Base-by-base conservation (phyloP, 83 land plant species). In the Picea abies region DNA sequence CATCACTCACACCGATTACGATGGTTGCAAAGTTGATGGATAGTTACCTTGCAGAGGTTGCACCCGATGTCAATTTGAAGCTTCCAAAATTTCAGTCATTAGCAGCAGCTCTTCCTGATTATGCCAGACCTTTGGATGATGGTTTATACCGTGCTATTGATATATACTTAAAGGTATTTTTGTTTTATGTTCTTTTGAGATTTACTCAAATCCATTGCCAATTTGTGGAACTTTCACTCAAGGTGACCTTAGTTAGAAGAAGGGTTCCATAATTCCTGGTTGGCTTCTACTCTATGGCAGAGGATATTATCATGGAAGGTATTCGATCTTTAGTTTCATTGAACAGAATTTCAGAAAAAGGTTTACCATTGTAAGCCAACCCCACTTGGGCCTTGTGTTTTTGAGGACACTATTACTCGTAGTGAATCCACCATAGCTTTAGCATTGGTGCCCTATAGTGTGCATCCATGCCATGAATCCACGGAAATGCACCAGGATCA, bases 1-100 rank as follows among this genome's bases (percentile, higher is more conserved):
- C 94, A 58, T 87, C 93, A 4, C 82, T 93, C 79, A 86, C 94
- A 70, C 94, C 97, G 4, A 81, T 86, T 19, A 90, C 90, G 11
- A 89, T 85, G 85, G 97, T 95, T 14, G 94, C 94, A 66, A 90
- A 89, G 93, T 87, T 95, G 67, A 89, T 93, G 77, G 97, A 95
- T 79, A 89, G 88, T 35, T 95, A 91, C 86, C 90, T 95, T 71
- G 96, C 97, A 63, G 97, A 93, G 84, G 89, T 95, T 79, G 97
- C 96, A 25, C 90, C 94, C 37, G 97, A 95, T 82, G 88, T 84
- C 69, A 93, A 93, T 80, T 78, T 95, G 87, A 92, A 92, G 78
- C 84, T 84, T 35, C 85, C 88, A 5, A 93, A 93, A 69, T 93
- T 93, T 77, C 94, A 88, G 78, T 67, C 84, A 0, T 84, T 93